phyloP scores from a whole-genome alignment of 2,329 filamentous ascomycete genomes.

The Coleophoma cylindrospora region DNA sequence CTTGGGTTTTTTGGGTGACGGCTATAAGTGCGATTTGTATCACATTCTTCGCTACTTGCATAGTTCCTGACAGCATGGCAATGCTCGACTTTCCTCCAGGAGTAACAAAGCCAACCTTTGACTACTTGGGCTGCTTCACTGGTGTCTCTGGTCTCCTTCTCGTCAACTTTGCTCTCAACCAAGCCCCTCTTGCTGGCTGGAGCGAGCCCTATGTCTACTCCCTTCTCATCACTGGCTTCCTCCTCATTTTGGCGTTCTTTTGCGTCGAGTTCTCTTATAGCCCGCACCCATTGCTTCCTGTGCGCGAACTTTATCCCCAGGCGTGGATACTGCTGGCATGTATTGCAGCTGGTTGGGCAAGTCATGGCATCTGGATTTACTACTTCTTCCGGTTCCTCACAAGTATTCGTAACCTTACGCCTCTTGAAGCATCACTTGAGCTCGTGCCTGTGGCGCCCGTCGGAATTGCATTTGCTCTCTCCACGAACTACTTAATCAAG shows the following conservation, averaged over 20 bases:
- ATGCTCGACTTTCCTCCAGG: not conserved
- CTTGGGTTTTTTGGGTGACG: not conserved
- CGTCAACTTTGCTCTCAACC: not conserved
- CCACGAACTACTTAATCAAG: conserved; percentile 27
- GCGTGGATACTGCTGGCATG: conserved; percentile 38
- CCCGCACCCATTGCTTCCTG: conserved; percentile 52
- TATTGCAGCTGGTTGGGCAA: conserved; percentile 21
- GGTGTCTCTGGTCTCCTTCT: not conserved
- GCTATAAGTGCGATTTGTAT: not conserved
- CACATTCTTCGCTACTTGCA: not conserved
- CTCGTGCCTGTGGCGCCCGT: conserved; percentile 21
- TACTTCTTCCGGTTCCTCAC: conserved; percentile 19
- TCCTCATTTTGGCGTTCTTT: conserved; percentile 50
- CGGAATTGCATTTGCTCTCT: conserved; percentile 26
- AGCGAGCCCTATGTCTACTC: conserved; percentile 18
- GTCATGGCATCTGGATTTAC: conserved; percentile 23
- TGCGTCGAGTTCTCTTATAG: conserved; percentile 38
- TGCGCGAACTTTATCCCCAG: conserved; percentile 41
- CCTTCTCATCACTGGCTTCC: conserved; percentile 49
- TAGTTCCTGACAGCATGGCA: not conserved
- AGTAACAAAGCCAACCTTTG: not conserved
- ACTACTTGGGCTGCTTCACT: not conserved
- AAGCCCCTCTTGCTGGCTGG: not conserved
- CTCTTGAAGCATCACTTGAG: conserved; percentile 25
- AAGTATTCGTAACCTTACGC: conserved; percentile 20